Evolutionary conservation across 257 asterid species (phyloP).

Genomic region (Solanum pinnatisectum): DNA sequence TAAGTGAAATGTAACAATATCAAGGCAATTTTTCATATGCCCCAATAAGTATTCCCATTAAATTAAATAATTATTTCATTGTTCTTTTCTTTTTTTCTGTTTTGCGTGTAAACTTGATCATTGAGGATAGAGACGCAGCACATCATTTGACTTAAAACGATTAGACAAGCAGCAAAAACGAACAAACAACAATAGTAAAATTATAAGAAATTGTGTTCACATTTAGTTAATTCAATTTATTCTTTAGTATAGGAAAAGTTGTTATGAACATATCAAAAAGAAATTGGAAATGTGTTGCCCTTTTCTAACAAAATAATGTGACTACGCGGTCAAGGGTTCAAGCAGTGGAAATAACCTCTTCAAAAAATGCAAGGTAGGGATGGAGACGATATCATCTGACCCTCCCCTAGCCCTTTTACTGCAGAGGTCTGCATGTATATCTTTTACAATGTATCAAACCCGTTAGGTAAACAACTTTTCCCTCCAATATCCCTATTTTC

Average conservation of each 20-base stretch:
- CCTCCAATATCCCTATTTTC: not conserved
- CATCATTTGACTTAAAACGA: not conserved
- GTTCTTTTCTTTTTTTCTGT: not conserved
- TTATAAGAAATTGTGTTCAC: not conserved
- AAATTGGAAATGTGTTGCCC: not conserved
- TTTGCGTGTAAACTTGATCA: not conserved
- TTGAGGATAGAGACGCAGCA: not conserved
- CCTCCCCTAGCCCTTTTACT: not conserved
- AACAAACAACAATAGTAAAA: not conserved
- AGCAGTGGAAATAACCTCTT: not conserved
- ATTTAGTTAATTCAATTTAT: not conserved
- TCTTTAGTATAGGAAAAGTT: not conserved
- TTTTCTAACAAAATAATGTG: not conserved
- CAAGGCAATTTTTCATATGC: not conserved
- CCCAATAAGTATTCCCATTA: not conserved
- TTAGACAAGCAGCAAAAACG: not conserved
- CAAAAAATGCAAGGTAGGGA: not conserved
- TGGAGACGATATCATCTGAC: not conserved
- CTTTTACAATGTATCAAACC: not conserved
- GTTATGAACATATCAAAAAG: not conserved
- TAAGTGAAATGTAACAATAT: slow-evolving; percentile 8
- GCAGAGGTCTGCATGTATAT: not conserved
- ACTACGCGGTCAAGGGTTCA: not conserved
- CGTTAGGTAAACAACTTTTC: not conserved
- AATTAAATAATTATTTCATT: not conserved